phyloP scores from a whole-genome alignment of 495 filamentous ascomycete species.

The Tuber brumale region DNA sequence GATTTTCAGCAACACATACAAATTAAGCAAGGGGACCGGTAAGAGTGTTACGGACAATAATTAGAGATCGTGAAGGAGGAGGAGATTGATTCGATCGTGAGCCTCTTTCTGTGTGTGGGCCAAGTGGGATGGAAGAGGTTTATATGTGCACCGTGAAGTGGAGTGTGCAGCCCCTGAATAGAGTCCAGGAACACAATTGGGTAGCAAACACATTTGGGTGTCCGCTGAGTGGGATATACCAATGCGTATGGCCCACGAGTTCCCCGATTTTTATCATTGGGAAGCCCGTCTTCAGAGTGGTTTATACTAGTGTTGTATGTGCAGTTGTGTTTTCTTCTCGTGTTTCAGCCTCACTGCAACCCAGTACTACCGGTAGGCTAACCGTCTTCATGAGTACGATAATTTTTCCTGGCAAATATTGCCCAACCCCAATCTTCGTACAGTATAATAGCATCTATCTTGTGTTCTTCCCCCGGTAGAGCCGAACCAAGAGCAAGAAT shows the following conservation, averaged over 20 bases:
- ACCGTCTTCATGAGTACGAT: not conserved
- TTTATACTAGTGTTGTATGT: not conserved
- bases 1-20: not conserved
- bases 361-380: not conserved
- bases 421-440: not conserved
- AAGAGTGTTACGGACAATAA: not conserved
- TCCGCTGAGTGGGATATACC: not conserved
- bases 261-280: not conserved
- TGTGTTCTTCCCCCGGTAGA: not conserved
- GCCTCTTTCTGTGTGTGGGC: not conserved
- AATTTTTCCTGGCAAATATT: not conserved
- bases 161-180: not conserved
- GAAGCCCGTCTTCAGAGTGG: not conserved
- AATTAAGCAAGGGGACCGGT: not conserved
- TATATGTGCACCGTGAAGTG: not conserved
- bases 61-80: not conserved
- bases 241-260: not conserved
- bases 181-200: not conserved
- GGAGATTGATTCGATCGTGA: not conserved
- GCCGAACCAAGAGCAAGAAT: not conserved
- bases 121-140: slow-evolving; percentile 2
- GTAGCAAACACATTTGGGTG: not conserved
- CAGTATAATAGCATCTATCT: not conserved
- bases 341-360: not conserved
- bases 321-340: not conserved